These are phyloP conservation scores for Talaromyces sp. DNA, from an alignment of 2,329 filamentous ascomycete species.

Conservation along the genomic window DNA sequence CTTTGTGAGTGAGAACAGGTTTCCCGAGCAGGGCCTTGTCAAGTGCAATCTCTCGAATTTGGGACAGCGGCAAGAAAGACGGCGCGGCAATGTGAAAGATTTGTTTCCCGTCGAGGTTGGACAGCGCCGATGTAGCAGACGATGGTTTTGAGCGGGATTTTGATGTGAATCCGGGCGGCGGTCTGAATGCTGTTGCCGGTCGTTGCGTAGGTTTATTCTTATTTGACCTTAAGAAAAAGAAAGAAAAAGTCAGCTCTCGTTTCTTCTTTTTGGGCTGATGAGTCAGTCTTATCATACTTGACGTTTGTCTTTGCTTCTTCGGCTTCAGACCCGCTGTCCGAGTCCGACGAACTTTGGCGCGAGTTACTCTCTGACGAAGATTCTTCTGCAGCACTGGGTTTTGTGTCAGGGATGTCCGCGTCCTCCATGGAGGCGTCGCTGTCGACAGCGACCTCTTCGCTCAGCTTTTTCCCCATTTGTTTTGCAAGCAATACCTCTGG, in stretches of 20 bases:
- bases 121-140: constrained; percentile 26
- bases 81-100: constrained; percentile 46
- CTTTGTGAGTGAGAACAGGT: constrained; percentile 37
- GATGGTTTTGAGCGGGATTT: constrained; percentile 25
- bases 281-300: constrained; percentile 16
- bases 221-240: neutral
- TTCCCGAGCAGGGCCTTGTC: constrained; percentile 35
- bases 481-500: neutral
- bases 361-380: neutral
- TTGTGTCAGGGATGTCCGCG: constrained; percentile 16
- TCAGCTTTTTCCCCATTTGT: constrained; percentile 15
- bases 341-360: constrained; percentile 11
- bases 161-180: constrained; percentile 40
- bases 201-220: neutral
- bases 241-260: constrained; percentile 4
- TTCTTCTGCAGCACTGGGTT: constrained; percentile 11
- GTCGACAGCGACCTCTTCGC: constrained; percentile 18
- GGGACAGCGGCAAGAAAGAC: constrained; percentile 36
- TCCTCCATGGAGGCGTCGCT: constrained; percentile 21
- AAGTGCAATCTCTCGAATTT: constrained; percentile 41
- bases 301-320: constrained; percentile 1
- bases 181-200: constrained; percentile 28
- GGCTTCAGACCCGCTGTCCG: constrained; percentile 7
- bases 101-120: constrained; percentile 40
- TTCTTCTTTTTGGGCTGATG: neutral